These are phyloP conservation scores for Gentiana straminea DNA, from an alignment of 257 asterid species.

Conservation along the genomic window DNA sequence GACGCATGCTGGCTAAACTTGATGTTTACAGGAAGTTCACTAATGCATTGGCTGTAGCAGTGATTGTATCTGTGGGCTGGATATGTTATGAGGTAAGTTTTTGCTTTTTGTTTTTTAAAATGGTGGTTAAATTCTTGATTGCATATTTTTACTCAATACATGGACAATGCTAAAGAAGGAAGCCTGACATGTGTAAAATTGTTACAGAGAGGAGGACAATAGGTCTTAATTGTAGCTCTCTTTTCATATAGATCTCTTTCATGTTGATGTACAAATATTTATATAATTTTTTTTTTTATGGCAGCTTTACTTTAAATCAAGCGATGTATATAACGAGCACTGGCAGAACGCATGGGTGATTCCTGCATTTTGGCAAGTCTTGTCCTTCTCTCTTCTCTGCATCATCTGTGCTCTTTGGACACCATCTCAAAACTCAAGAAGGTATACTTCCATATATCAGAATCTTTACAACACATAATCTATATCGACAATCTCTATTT, in stretches of 20 bases:
- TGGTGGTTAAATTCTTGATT: not conserved
- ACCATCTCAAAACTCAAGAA: constrained; percentile 80
- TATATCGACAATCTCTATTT: too few species aligned
- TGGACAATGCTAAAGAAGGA: not conserved
- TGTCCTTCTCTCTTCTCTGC: constrained; percentile 80
- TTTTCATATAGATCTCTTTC: not conserved
- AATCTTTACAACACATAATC: too few species aligned
- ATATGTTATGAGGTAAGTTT: constrained; percentile 75
- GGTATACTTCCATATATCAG: constrained; percentile 32
- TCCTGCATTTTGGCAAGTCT: constrained; percentile 94
- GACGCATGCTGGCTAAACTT: constrained; percentile 74
- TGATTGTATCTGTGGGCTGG: constrained; percentile 91
- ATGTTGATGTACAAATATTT: constrained; percentile 3
- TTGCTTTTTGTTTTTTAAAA: not conserved
- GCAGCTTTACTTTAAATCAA: constrained; percentile 92
- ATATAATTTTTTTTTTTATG: constrained; percentile 5
- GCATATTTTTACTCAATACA: not conserved
- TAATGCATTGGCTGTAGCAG: constrained; percentile 80
- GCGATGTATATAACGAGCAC: constrained; percentile 76
- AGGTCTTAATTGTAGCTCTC: not conserved
- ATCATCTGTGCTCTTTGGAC: constrained; percentile 97
- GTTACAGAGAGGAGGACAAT: too few species aligned
- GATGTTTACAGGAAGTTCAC: constrained; percentile 88
- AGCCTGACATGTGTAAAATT: too few species aligned
- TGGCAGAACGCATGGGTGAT: constrained; percentile 98